Evolutionary conservation across 768 basidiomycete species (phyloP).

Genomic region (Hericium alpestre): DNA sequence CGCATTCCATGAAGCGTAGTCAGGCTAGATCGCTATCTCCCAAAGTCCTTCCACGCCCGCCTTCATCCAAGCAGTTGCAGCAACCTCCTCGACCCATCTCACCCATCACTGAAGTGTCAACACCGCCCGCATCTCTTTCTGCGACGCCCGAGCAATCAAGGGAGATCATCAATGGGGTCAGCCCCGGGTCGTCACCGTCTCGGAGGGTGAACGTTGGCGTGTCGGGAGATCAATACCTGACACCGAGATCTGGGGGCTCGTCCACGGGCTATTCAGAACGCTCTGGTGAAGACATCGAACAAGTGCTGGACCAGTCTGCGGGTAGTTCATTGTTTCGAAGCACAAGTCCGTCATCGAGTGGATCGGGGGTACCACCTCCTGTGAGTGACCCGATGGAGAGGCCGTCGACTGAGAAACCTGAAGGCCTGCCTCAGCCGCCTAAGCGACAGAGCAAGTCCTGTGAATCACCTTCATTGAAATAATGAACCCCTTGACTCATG

Average conservation of each 20-base stretch:
- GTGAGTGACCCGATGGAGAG: not conserved
- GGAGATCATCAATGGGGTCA: constrained; percentile 2
- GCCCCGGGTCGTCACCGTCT: not conserved
- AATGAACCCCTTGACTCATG: not conserved
- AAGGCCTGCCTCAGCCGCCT: not conserved
- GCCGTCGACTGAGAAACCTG: not conserved
- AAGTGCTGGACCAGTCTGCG: not conserved
- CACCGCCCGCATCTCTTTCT: not conserved
- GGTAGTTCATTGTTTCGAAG: not conserved
- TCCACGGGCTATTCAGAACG: not conserved
- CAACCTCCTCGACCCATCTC: not conserved
- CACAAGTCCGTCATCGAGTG: not conserved
- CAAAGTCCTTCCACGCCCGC: too few relatives aligned
- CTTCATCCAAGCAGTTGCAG: not conserved
- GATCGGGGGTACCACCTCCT: not conserved
- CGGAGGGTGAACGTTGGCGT: not conserved
- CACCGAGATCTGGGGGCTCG: not conserved
- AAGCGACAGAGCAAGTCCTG: not conserved
- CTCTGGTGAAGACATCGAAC: not conserved
- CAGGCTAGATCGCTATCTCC: too few relatives aligned
- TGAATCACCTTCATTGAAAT: not conserved
- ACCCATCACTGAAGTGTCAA: not conserved
- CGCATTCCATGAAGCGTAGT: too few relatives aligned
- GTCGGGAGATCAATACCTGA: not conserved
- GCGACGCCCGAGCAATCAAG: constrained; percentile 6